These are phyloP conservation scores for Chlorella variabilis DNA, from an alignment of 163 green algal species.

Conservation along the genomic window DNA sequence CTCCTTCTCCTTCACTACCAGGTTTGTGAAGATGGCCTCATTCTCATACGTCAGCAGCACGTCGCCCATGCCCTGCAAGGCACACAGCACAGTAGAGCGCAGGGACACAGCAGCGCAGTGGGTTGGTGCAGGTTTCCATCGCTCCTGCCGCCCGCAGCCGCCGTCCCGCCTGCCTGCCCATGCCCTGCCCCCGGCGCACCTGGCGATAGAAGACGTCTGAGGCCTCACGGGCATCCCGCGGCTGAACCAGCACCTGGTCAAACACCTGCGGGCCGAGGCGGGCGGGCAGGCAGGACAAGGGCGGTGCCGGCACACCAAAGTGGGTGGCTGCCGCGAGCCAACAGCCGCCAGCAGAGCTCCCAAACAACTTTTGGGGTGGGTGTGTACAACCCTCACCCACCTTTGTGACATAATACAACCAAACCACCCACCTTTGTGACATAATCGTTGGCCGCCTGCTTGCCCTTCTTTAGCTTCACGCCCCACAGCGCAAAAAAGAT, in stretches of 20 bases:
- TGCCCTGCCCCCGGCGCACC: no score
- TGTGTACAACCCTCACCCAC: conserved; percentile 29
- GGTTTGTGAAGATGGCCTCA: conserved; percentile 87
- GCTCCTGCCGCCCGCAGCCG: no score
- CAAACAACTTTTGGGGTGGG: no score
- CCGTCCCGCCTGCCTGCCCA: no score
- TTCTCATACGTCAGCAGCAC: conserved; percentile 94
- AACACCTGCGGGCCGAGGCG: conserved; percentile 63
- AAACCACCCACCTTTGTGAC: conserved; percentile 50
- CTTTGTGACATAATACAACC: conserved; percentile 66
- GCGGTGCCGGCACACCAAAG: no score
- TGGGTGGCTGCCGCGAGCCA: no score
- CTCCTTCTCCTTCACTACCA: conserved; percentile 63
- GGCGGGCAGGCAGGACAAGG: background rate
- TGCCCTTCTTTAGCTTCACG: conserved; percentile 57
- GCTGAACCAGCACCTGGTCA: conserved; percentile 83
- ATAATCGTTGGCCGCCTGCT: conserved; percentile 58
- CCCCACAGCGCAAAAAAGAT: conserved; percentile 92
- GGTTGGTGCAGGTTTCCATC: no score
- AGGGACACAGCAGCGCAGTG: background rate
- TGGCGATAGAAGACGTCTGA: conserved; percentile 92
- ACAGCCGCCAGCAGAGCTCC: no score
- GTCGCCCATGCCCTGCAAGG: conserved; percentile 63
- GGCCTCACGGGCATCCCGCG: conserved; percentile 84
- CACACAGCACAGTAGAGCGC: background rate